Evolutionary conservation across 106 monocot species (phyloP).

Genomic region (Iris macrosiphon): DNA sequence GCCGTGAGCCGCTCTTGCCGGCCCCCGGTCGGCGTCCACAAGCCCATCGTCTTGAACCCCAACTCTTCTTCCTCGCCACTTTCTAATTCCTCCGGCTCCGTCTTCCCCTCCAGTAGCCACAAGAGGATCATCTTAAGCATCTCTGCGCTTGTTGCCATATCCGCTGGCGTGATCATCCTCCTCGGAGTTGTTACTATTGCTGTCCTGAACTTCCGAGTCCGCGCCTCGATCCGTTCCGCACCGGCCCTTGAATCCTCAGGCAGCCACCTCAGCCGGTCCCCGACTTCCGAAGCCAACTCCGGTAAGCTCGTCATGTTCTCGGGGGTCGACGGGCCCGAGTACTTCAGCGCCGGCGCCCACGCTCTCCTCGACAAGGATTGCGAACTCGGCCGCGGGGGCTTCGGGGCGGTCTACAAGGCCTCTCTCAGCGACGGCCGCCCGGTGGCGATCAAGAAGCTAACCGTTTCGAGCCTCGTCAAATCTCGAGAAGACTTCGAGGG

Average conservation of each 20-base stretch:
- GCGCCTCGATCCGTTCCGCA: conserved; percentile 28
- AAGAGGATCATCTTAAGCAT: conserved; percentile 84
- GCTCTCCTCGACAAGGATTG: conserved; percentile 85
- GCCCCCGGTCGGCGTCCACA: conserved; percentile 41
- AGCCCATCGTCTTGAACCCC: conserved; percentile 64
- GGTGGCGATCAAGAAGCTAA: conserved; percentile 83
- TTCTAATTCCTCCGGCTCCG: background rate
- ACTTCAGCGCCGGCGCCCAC: conserved; percentile 65
- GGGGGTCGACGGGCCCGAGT: conserved; percentile 52
- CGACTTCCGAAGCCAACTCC: conserved; percentile 52
- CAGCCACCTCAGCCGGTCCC: conserved; percentile 54
- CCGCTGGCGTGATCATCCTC: conserved; percentile 62
- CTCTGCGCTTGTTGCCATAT: conserved; percentile 76
- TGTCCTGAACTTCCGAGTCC: conserved; percentile 57
- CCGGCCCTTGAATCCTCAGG: conserved; percentile 36
- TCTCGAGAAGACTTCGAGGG: conserved; percentile 74
- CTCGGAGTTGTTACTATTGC: conserved; percentile 65
- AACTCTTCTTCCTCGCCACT: conserved; percentile 32
- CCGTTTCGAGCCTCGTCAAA: conserved; percentile 78
- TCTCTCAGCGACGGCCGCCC: conserved; percentile 54
- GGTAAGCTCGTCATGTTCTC: conserved; percentile 89
- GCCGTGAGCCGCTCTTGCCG: conserved; percentile 32
- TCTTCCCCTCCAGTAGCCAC: conserved; percentile 20
- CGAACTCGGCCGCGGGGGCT: conserved; percentile 87
- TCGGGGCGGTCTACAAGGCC: conserved; percentile 79